A percentile compares a stretch with the other conserved stretches of the same genome.
These are phyloP conservation scores for Crithidia bombi DNA, from an alignment of 208 protist genomes.

Conservation along the genomic window DNA sequence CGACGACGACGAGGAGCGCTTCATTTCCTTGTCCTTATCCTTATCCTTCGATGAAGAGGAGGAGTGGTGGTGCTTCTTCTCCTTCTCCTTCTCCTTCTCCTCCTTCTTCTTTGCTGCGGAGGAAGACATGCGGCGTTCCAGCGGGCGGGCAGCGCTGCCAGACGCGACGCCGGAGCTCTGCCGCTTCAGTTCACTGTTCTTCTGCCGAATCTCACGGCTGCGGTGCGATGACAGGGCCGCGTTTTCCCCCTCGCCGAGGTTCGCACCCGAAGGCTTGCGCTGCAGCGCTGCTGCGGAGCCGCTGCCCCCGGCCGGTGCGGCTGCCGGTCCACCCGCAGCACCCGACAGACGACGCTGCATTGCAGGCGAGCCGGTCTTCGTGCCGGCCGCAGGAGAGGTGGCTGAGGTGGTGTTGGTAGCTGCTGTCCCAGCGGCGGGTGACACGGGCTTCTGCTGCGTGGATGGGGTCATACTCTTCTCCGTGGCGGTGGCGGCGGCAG, in stretches of 20 bases:
- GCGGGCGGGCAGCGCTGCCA: conserved; percentile 3
- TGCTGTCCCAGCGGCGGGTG: background rate
- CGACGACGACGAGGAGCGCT: conserved; percentile 3
- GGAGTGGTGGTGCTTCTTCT: conserved; percentile 2
- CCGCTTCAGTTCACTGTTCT: conserved; percentile 47
- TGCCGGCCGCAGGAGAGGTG: background rate
- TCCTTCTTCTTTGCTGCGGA: conserved; percentile 3
- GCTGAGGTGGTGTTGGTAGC: background rate
- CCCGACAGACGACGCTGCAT: background rate
- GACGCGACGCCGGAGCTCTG: conserved; percentile 7
- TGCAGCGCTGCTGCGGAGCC: background rate
- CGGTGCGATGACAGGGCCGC: conserved; percentile 18
- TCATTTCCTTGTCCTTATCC: conserved; percentile 10
- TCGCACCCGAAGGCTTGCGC: background rate
- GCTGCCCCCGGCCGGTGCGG: background rate
- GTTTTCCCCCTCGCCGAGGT: background rate
- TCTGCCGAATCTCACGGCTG: conserved; percentile 37
- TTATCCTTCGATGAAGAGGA: conserved; percentile 18
- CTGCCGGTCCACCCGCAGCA: background rate
- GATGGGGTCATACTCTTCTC: background rate
- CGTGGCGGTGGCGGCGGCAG: background rate
- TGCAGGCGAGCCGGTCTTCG: background rate
- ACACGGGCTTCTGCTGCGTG: background rate
- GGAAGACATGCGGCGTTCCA: background rate
- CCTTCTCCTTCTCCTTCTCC: conserved; percentile 3